Base-by-base conservation (phyloP, 176 grass and related monocot genomes). In the Carex pumila region DNA sequence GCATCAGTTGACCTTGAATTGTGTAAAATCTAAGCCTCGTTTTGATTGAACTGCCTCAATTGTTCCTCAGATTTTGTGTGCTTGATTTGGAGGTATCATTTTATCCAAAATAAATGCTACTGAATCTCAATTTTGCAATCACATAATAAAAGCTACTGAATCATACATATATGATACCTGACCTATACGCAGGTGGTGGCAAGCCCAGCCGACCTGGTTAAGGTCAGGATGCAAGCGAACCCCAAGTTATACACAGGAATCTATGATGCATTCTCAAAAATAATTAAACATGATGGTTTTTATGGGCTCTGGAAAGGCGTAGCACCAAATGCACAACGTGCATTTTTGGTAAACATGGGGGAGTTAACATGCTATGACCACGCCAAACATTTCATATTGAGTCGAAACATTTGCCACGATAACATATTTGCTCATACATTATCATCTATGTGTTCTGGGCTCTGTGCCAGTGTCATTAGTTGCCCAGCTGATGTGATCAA, bases 291-390 rank as follows among this genome's bases (percentile, higher is more conserved):
- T 10, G 88, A 97, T 83, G 91, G 94, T 29, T 49, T 94, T 31
- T 69, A 11, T 19, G 88, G 94, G 30, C 91, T 92, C 80, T 94
- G 94, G 92, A 87, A 86, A 45, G 94, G 90, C 0, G 83, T 94
- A 83, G 77, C 68, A 80, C 94, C 94, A 49, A 97, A 97, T 70
- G 88, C 92, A 13, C 94, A 94, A 21, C 36, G 94, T 41, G 91
- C 94, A n/a, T 97, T 97, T 88, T 86, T 97, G 52, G 92, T 97
- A 69, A 94, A 97, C 71, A 92, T 94, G 88, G 94, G 94, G 25
- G 94, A 97, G 85, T 84, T 94, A 71, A 89, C 92, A 5, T 89
- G 87, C 88, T 94, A 97, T 17, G 90, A 97, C 81, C 94, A 97
- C 55, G 88, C 92, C 75, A 97, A 94, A 83, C 86, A 88, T 80